A percentile compares a stretch with the other conserved stretches of the same genome.
Evolutionary conservation across 805 yeast species (phyloP).

Genomic region (Barnettozyma siamensis): DNA sequence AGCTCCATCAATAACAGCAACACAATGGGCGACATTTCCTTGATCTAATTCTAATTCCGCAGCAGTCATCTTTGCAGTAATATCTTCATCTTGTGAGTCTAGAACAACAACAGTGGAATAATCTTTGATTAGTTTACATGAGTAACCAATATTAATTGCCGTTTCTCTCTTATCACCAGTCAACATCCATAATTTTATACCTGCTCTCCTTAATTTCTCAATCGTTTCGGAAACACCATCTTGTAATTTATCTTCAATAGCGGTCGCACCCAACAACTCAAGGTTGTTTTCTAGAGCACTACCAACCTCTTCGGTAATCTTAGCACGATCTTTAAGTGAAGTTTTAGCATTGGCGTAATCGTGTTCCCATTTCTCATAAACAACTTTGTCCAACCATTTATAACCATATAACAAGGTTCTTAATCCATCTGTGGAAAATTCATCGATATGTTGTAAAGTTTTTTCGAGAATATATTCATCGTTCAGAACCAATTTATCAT

Average conservation of each 20-base stretch:
- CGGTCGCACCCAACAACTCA: conserved; percentile 83
- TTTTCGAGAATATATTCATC: conserved; percentile 76
- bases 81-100: conserved; percentile 46
- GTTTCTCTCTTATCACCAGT: conserved; percentile 98
- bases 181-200: conserved; percentile 95
- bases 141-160: conserved; percentile 93
- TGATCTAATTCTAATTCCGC: conserved; percentile 67
- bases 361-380: conserved; percentile 60
- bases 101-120: conserved; percentile 84
- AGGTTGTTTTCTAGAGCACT: conserved; percentile 63
- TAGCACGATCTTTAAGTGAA: conserved; percentile 60
- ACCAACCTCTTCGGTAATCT: conserved; percentile 66
- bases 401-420: conserved; percentile 84
- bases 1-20: conserved; percentile 91
- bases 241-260: conserved; percentile 94
- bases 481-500: conserved; percentile 56
- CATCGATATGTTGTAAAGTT: conserved; percentile 87
- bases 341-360: conserved; percentile 74
- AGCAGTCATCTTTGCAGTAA: conserved; percentile 65
- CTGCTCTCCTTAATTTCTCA: conserved; percentile 87
- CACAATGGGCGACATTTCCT: conserved; percentile 87
- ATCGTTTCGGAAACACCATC: conserved; percentile 96
- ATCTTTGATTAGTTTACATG: conserved; percentile 89
- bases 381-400: conserved; percentile 56
- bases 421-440: conserved; percentile 90